These are phyloP conservation scores for Botrytis medusae DNA, from an alignment of 2,329 filamentous ascomycete species.

Conservation along the genomic window DNA sequence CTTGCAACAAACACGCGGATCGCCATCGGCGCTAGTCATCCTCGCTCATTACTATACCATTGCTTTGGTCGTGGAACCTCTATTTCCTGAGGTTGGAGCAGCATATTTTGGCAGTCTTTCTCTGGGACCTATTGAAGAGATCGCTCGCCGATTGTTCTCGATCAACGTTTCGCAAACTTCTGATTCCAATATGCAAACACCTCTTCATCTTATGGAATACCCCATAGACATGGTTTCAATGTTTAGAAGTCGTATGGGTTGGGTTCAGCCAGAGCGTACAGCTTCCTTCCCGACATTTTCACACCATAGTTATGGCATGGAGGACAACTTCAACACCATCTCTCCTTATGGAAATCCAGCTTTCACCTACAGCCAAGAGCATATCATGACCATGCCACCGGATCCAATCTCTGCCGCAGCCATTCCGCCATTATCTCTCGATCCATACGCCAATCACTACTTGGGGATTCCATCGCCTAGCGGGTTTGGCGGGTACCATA, in stretches of 20 bases:
- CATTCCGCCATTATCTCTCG: conserved; percentile 55
- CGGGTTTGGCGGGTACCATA: conserved; percentile 53
- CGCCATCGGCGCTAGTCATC: conserved; percentile 76
- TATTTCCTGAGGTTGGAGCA: conserved; percentile 88
- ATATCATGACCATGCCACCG: conserved; percentile 56
- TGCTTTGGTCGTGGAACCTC: conserved; percentile 80
- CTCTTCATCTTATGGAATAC: conserved; percentile 68
- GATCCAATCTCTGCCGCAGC: conserved; percentile 49
- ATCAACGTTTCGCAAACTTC: conserved; percentile 61
- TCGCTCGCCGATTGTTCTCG: conserved; percentile 70
- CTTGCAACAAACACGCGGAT: conserved; percentile 72
- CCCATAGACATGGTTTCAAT: conserved; percentile 67
- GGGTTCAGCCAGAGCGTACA: conserved; percentile 59
- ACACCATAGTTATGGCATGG: conserved; percentile 54
- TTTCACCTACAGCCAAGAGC: conserved; percentile 65
- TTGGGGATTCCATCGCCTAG: conserved; percentile 63
- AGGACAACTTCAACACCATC: conserved; percentile 47
- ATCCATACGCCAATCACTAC: conserved; percentile 57
- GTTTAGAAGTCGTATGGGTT: conserved; percentile 69
- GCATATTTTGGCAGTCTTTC: conserved; percentile 84
- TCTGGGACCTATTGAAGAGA: conserved; percentile 80
- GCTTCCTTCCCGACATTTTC: conserved; percentile 62
- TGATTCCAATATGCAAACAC: conserved; percentile 59
- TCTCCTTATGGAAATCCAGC: conserved; percentile 58
- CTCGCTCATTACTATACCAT: conserved; percentile 85